Conservation (phyloP, 179 eudicot genomes). For the Dionaea muscipula region DNA sequence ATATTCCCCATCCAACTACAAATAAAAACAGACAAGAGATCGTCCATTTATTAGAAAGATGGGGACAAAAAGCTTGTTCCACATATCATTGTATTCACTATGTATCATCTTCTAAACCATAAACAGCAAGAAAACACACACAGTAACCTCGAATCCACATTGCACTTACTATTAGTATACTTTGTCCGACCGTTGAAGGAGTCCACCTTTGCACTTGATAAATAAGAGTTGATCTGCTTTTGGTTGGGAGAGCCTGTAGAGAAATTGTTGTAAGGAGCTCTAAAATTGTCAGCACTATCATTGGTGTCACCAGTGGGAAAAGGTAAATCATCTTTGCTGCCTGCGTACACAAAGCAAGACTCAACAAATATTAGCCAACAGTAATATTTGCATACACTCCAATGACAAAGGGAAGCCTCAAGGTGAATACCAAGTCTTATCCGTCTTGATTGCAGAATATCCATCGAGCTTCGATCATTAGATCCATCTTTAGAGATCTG, state of each 20-base stretch:
- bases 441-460: slow-evolving; percentile 48
- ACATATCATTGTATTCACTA: too few species aligned
- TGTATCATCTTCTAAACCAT: too few species aligned
- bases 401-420: background rate
- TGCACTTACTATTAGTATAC: slow-evolving; percentile 20
- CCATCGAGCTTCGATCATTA: slow-evolving; percentile 48
- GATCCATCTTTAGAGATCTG: slow-evolving; percentile 76
- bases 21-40: too few species aligned
- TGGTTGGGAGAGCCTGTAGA: slow-evolving; percentile 26
- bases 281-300: slow-evolving; percentile 32
- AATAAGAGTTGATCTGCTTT: slow-evolving; percentile 26
- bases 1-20: too few species aligned
- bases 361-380: slow-evolving; percentile 7
- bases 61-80: too few species aligned
- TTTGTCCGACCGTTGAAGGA: slow-evolving; percentile 21
- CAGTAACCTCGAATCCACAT: slow-evolving; percentile 7
- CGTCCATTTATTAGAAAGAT: too few species aligned
- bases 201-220: slow-evolving; percentile 26
- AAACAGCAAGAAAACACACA: too few species aligned
- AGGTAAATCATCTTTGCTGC: slow-evolving; percentile 59
- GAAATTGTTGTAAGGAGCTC: slow-evolving; percentile 21
- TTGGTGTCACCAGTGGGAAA: slow-evolving; percentile 32
- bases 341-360: slow-evolving; percentile 24
- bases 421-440: slow-evolving; percentile 44
- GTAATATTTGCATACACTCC: background rate